phyloP scores from a whole-genome alignment of 140 eudicot genomes.

The Anethum foeniculum region DNA sequence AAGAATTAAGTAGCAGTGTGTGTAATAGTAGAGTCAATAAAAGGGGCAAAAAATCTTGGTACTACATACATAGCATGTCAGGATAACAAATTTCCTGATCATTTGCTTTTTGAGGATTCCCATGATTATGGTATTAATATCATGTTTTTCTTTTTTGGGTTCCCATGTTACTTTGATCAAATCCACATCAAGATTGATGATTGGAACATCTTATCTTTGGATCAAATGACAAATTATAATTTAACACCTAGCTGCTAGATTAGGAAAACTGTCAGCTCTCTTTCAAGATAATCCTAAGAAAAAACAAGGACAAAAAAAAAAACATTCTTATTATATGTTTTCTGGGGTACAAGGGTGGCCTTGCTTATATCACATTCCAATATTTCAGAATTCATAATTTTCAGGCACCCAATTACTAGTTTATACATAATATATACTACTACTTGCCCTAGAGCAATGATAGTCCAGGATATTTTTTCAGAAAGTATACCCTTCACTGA shows the following conservation, averaged over 20 bases:
- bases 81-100: slow-evolving; percentile 13
- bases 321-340: background rate
- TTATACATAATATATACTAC: background rate
- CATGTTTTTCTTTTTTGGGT: slow-evolving; percentile 15
- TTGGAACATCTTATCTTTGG: slow-evolving; percentile 22
- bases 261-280: slow-evolving; percentile 1
- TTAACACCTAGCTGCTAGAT: slow-evolving; percentile 5
- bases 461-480: background rate
- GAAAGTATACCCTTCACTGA: background rate
- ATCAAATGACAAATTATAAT: slow-evolving; percentile 11
- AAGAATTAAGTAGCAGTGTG: background rate
- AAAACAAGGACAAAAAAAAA: background rate
- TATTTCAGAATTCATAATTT: background rate
- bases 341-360: background rate
- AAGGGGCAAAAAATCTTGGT: slow-evolving; percentile 6
- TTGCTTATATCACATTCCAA: background rate
- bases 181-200: slow-evolving; percentile 17
- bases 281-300: background rate
- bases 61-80: slow-evolving; percentile 18
- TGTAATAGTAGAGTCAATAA: slow-evolving; percentile 3
- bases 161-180: slow-evolving; percentile 30
- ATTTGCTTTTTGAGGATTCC: slow-evolving; percentile 23
- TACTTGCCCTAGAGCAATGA: background rate
- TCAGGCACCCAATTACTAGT: background rate
- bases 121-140: slow-evolving; percentile 16